These are phyloP conservation scores for Metarhizium rileyi DNA, from an alignment of 2,329 filamentous ascomycete genomes.

Conservation along the genomic window DNA sequence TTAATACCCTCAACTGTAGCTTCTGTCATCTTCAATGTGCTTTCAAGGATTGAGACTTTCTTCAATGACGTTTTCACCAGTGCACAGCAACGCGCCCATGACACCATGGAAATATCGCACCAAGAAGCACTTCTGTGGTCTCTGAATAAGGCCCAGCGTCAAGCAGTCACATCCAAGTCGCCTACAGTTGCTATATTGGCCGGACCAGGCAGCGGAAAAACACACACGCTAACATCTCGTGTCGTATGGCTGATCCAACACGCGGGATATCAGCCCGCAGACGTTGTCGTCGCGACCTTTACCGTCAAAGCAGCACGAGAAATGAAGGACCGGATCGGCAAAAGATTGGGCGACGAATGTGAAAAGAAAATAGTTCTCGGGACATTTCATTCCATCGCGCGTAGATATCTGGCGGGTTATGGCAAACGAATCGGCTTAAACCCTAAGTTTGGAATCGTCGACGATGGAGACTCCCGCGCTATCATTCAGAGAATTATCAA, in stretches of 20 bases:
- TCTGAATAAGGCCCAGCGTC: constrained; percentile 45
- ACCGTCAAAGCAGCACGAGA: constrained; percentile 90
- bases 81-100: constrained; percentile 8
- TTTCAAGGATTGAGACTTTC: not conserved
- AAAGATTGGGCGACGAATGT: constrained; percentile 65
- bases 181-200: constrained; percentile 56
- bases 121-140: constrained; percentile 31
- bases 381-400: constrained; percentile 89
- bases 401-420: constrained; percentile 75
- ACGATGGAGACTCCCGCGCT: constrained; percentile 67
- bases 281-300: constrained; percentile 92
- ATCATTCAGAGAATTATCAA: constrained; percentile 80
- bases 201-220: constrained; percentile 72
- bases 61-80: constrained; percentile 5
- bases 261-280: constrained; percentile 63
- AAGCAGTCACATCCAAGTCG: constrained; percentile 43
- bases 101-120: constrained; percentile 18
- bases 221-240: constrained; percentile 85
- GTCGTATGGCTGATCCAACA: constrained; percentile 79
- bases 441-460: constrained; percentile 83
- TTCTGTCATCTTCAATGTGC: not conserved
- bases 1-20: not conserved
- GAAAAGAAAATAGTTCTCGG: constrained; percentile 75
- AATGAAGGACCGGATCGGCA: constrained; percentile 83
- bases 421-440: constrained; percentile 74